Base-by-base conservation (phyloP, 83 land plant genomes). In the Diphasiastrum complanatum region DNA sequence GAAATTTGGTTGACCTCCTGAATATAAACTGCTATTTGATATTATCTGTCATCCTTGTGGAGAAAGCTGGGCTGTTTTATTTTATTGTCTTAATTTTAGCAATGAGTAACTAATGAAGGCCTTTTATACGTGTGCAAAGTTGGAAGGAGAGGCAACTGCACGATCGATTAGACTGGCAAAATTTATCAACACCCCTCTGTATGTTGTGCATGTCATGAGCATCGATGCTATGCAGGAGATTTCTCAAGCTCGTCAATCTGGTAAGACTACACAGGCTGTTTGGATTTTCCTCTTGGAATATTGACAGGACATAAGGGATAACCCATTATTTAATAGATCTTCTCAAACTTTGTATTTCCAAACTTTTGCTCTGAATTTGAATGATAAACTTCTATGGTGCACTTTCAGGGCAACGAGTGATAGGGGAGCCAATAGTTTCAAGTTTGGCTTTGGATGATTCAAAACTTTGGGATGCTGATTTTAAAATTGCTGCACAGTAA, bases 121-220 rank as follows among this genome's bases (percentile, higher is more conserved):
- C n/a, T n/a, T n/a, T n/a, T n/a, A n/a, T n/a, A n/a, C n/a, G n/a
- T n/a, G n/a, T n/a, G n/a, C n/a, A n/a, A n/a, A n/a, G 98, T 75
- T 89, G 38, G 98, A 93, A 76, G 98, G 81, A 46, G 98, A 93
- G 69, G 98, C 98, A 66, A 93, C 98, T 62, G 79, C 78, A 51
- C 72, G 98, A 62, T 91, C 96, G 8, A 93, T 93, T 58, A 85
- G 79, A 33, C 70, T 93, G 72, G 91, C 98, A 28, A 49, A 67
- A 52, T 93, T 93, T 60, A 79, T 93, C 22, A 89, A 89, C 61
- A 89, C 96, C 20, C 98, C 98, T 16, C 72, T 93, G 0, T 93
- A 93, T 81, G 84, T 93, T 11, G 98, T 93, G 66, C 98, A 93
- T 78, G 98, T 89, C 41, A 93, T 93, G 98, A 93, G 98, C 79